These are phyloP conservation scores for Linnemannia elongata DNA, from an alignment of 192 early-diverging fungal genomes.

Conservation along the genomic window DNA sequence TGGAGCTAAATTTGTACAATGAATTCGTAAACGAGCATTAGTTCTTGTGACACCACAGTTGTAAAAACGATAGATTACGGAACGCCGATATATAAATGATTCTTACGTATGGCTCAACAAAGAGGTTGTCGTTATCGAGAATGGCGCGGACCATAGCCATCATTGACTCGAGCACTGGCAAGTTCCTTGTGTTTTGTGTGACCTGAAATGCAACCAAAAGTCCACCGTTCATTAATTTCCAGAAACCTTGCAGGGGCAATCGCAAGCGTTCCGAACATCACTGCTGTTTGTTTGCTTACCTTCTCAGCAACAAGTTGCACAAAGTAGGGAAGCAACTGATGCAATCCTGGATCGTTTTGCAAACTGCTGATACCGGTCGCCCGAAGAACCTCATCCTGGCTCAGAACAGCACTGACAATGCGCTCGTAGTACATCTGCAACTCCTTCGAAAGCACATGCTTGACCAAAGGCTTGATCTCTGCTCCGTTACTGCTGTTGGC, in stretches of 20 bases:
- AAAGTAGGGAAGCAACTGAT: slow-evolving; percentile 96
- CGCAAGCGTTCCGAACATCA: neutral
- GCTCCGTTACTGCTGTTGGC: slow-evolving; percentile 48
- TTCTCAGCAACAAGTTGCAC: slow-evolving; percentile 92
- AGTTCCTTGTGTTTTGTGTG: slow-evolving; percentile 82
- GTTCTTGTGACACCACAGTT: too few species aligned
- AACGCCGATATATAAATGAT: neutral
- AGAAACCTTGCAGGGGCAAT: neutral
- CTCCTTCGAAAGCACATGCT: slow-evolving; percentile 93
- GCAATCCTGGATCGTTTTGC: slow-evolving; percentile 91
- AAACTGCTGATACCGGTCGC: slow-evolving; percentile 87
- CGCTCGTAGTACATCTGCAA: slow-evolving; percentile 95
- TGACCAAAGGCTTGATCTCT: slow-evolving; percentile 82
- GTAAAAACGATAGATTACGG: neutral
- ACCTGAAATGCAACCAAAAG: slow-evolving; percentile 59
- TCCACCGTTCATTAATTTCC: neutral
- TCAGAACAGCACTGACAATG: slow-evolving; percentile 84
- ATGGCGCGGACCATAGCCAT: slow-evolving; percentile 85
- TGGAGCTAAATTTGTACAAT: slow-evolving; percentile 76
- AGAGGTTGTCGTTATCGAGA: slow-evolving; percentile 88
- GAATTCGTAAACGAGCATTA: neutral
- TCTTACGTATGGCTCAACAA: slow-evolving; percentile 94
- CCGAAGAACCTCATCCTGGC: slow-evolving; percentile 75
- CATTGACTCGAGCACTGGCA: slow-evolving; percentile 78
- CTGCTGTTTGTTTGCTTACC: slow-evolving; percentile 36